Percentiles rank a stretch among this genome's conserved stretches.
These are phyloP conservation scores for Ogataea paraovalis DNA, from an alignment of 805 yeast genomes.

Conservation along the genomic window DNA sequence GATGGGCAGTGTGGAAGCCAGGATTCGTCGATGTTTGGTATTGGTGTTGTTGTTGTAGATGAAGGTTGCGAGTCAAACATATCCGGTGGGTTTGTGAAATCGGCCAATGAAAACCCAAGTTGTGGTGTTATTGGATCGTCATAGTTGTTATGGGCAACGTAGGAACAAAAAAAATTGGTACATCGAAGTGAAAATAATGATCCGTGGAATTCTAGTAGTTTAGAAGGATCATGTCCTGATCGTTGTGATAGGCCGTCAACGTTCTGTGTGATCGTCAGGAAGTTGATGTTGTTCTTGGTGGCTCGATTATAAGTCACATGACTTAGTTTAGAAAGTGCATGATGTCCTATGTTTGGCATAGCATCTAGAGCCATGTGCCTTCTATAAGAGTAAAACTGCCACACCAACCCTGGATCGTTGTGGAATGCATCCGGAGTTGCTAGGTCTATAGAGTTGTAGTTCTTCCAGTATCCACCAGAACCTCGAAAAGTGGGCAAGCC, in stretches of 20 bases:
- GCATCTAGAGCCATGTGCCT: conserved; percentile 63
- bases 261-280: conserved; percentile 75
- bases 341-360: conserved; percentile 71
- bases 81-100: conserved; percentile 7
- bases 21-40: conserved; percentile 40
- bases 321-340: conserved; percentile 62
- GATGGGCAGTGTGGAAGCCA: conserved; percentile 75
- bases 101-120: conserved; percentile 6
- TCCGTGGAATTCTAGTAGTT: conserved; percentile 75
- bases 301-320: conserved; percentile 17
- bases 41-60: conserved; percentile 16
- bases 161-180: conserved; percentile 71
- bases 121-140: conserved; percentile 53
- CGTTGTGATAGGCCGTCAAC: conserved; percentile 72
- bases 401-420: conserved; percentile 77
- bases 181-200: conserved; percentile 69
- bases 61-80: background rate
- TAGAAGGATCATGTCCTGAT: conserved; percentile 53
- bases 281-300: conserved; percentile 24
- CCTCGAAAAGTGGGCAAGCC: conserved; percentile 77
- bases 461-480: conserved; percentile 71
- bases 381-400: conserved; percentile 82
- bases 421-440: conserved; percentile 92
- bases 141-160: conserved; percentile 46
- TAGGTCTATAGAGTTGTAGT: conserved; percentile 72